Evolutionary conservation across 441 rosid species (phyloP).

Genomic region (Arabidopsis lyrata): DNA sequence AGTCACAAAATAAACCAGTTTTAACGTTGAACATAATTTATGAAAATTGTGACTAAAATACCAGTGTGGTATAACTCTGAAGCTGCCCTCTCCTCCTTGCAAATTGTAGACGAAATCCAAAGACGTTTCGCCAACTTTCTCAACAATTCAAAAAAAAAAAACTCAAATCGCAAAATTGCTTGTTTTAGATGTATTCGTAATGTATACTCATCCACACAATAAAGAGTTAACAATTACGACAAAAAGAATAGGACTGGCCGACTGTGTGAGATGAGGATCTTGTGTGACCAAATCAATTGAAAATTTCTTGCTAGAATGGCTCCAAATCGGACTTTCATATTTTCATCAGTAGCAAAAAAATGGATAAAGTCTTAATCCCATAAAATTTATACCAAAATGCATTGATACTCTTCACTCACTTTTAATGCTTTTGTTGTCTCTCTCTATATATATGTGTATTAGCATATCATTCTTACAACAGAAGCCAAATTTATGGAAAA

Average conservation of each 20-base stretch:
- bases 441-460: not conserved
- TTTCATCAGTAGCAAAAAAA: not conserved
- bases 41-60: not conserved
- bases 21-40: not conserved
- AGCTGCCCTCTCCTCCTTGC: not conserved
- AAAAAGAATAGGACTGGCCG: not conserved
- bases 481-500: conserved; percentile 2
- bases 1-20: not conserved
- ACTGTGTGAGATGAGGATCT: not conserved
- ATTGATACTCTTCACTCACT: not conserved
- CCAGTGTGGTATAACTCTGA: not conserved
- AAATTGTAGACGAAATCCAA: not conserved
- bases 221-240: not conserved
- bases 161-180: no score
- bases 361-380: conserved; percentile 18
- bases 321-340: not conserved
- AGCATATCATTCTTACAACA: conserved; percentile 15
- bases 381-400: conserved; percentile 20
- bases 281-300: not conserved
- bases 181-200: no score
- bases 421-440: not conserved
- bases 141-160: not conserved
- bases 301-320: not conserved
- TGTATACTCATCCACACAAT: not conserved
- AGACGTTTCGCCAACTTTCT: not conserved